phyloP scores from a whole-genome alignment of 495 filamentous ascomycete genomes.

The Neohortaea acidophila region DNA sequence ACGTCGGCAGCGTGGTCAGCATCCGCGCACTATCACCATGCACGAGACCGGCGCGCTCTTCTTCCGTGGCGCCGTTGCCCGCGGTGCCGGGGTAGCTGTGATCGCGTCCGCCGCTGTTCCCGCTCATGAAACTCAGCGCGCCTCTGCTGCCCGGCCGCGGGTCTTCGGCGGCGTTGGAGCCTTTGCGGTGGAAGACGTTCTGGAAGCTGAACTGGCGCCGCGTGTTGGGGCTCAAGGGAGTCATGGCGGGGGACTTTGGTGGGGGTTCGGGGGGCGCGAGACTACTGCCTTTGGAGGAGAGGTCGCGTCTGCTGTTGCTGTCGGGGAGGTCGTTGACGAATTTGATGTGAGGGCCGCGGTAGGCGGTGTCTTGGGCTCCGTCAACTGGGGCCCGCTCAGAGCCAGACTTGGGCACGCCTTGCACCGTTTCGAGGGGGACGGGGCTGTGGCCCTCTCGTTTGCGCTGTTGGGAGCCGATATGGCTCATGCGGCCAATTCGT shows the following conservation, averaged over 20 bases:
- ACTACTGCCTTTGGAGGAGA: constrained; percentile 14
- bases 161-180: constrained; percentile 15
- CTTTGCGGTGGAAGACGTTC: constrained; percentile 44
- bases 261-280: constrained; percentile 23
- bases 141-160: constrained; percentile 23
- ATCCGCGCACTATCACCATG: constrained; percentile 9
- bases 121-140: constrained; percentile 29
- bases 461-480: background rate
- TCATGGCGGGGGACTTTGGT: constrained; percentile 32
- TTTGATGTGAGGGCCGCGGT: constrained; percentile 34
- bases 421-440: constrained; percentile 10
- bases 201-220: constrained; percentile 87
- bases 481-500: constrained; percentile 8
- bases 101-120: constrained; percentile 29
- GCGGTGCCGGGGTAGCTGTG: constrained; percentile 13
- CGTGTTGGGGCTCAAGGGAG: constrained; percentile 27
- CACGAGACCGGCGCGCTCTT: constrained; percentile 77
- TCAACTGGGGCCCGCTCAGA: background rate
- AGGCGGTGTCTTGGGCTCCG: constrained; percentile 29
- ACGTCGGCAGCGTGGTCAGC: constrained; percentile 1
- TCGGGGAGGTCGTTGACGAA: constrained; percentile 28
- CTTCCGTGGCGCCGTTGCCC: constrained; percentile 53
- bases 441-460: constrained; percentile 10
- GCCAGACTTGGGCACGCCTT: constrained; percentile 1
- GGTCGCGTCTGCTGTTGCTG: constrained; percentile 17